Evolutionary conservation across 2,329 filamentous ascomycete genomes (phyloP).

Genomic region (Colletotrichum camelliae): DNA sequence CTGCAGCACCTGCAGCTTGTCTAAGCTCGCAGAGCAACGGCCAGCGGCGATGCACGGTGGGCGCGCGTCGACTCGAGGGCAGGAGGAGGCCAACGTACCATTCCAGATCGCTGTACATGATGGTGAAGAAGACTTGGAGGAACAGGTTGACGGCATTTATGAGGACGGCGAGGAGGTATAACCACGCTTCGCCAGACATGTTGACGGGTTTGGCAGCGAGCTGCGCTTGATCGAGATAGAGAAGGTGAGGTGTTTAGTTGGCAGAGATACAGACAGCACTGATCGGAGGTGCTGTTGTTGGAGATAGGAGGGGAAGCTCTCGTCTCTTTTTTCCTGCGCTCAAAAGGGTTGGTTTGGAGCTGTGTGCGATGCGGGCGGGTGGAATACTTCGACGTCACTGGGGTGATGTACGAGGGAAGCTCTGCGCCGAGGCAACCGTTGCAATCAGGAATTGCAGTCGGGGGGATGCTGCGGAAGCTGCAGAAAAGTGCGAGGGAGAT

Average conservation of each 20-base stretch:
- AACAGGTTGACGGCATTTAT: slow-evolving; percentile 99
- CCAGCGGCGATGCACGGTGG: background rate
- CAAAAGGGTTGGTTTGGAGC: background rate
- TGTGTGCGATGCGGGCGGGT: slow-evolving; percentile 10
- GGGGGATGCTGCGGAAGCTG: background rate
- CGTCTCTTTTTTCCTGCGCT: background rate
- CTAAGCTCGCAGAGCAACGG: background rate
- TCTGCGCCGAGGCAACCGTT: slow-evolving; percentile 5
- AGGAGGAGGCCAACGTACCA: slow-evolving; percentile 67
- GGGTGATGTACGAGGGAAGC: slow-evolving; percentile 17
- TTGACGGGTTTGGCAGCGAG: slow-evolving; percentile 30
- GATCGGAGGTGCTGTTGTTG: slow-evolving; percentile 6
- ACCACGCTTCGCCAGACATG: slow-evolving; percentile 98
- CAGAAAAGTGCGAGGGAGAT: background rate
- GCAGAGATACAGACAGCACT: background rate
- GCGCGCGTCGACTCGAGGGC: background rate
- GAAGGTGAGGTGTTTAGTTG: background rate
- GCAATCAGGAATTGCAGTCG: background rate
- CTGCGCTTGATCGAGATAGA: slow-evolving; percentile 4
- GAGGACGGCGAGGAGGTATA: slow-evolving; percentile 96
- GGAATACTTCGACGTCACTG: slow-evolving; percentile 21
- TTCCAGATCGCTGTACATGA: slow-evolving; percentile 99
- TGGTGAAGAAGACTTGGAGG: slow-evolving; percentile 99
- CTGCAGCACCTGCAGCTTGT: background rate
- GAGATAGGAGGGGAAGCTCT: background rate